Evolutionary conservation across 192 early-diverging fungal species (phyloP).

Genomic region (Coemansia furcata): DNA sequence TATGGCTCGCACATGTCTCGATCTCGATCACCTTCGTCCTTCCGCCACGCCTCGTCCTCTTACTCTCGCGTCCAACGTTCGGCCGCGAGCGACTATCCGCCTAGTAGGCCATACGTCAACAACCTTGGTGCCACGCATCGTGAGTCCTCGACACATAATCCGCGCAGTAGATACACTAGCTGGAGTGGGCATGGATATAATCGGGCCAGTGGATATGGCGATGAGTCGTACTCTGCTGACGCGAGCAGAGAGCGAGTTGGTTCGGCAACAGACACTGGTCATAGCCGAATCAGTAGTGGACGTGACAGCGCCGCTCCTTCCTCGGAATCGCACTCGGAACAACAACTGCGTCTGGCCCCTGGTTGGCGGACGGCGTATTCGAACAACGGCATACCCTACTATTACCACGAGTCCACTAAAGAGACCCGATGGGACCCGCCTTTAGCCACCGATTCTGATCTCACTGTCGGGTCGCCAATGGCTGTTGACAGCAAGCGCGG

Average conservation of each 20-base stretch:
- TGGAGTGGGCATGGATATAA: slow-evolving; percentile 10
- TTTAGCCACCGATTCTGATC: slow-evolving; percentile 6
- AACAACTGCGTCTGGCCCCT: slow-evolving; percentile 24
- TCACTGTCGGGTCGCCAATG: slow-evolving; percentile 10
- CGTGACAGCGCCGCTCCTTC: not conserved
- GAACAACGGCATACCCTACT: slow-evolving; percentile 35
- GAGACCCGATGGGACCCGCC: slow-evolving; percentile 51
- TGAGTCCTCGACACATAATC: slow-evolving; percentile 3
- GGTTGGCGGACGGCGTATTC: slow-evolving; percentile 49
- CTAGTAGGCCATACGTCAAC: slow-evolving; percentile 5
- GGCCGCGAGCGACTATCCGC: slow-evolving; percentile 1
- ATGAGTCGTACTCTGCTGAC: not conserved
- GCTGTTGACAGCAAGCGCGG: not conserved
- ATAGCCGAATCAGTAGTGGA: not conserved
- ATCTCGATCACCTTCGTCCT: slow-evolving; percentile 28
- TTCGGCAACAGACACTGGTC: not conserved
- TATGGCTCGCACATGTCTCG: slow-evolving; percentile 20
- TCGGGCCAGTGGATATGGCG: not conserved
- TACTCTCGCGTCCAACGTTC: slow-evolving; percentile 18
- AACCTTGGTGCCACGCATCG: not conserved
- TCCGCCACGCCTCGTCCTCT: slow-evolving; percentile 9
- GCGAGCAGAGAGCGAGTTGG: not conserved
- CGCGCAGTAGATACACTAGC: slow-evolving; percentile 17
- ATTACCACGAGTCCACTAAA: slow-evolving; percentile 52
- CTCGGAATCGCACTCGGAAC: not conserved